Evolutionary conservation across 1,284 basidiomycete species (phyloP).

Genomic region (Somion occarium): DNA sequence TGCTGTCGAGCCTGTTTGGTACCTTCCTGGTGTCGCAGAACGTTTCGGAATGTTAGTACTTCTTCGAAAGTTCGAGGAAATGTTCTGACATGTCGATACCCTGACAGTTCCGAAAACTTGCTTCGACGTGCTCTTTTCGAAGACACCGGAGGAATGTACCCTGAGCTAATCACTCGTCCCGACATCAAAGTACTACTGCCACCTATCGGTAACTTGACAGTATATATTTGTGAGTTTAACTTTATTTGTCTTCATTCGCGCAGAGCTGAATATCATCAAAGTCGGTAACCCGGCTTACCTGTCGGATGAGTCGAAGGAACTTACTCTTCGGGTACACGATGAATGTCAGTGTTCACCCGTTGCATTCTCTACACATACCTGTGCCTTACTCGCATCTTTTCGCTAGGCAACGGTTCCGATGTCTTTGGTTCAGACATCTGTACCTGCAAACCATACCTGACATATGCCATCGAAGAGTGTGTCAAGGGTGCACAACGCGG

Average conservation of each 20-base stretch:
- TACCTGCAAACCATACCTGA: conserved; percentile 92
- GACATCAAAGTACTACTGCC: conserved; percentile 96
- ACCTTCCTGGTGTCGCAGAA: conserved; percentile 88
- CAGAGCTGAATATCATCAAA: conserved; percentile 22
- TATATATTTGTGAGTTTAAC: conserved; percentile 77
- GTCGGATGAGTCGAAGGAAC: conserved; percentile 75
- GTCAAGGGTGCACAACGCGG: conserved; percentile 83
- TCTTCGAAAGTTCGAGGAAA: neutral
- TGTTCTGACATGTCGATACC: neutral
- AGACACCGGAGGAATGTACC: conserved; percentile 95
- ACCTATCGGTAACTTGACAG: conserved; percentile 88
- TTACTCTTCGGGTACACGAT: conserved; percentile 92
- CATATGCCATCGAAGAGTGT: conserved; percentile 92
- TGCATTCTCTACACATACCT: neutral
- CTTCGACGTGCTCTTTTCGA: conserved; percentile 90
- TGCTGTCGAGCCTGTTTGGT: conserved; percentile 92
- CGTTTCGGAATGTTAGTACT: conserved; percentile 79
- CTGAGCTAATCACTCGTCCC: conserved; percentile 91
- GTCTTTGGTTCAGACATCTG: conserved; percentile 93
- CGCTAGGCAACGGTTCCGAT: conserved; percentile 73
- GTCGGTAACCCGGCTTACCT: conserved; percentile 82
- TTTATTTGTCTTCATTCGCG: neutral
- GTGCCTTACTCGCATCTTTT: neutral
- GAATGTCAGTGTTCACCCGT: conserved; percentile 59
- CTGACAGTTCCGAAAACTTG: conserved; percentile 68